Base-by-base conservation (phyloP, 108 stramenopile species). In the Ochromonas danica region DNA sequence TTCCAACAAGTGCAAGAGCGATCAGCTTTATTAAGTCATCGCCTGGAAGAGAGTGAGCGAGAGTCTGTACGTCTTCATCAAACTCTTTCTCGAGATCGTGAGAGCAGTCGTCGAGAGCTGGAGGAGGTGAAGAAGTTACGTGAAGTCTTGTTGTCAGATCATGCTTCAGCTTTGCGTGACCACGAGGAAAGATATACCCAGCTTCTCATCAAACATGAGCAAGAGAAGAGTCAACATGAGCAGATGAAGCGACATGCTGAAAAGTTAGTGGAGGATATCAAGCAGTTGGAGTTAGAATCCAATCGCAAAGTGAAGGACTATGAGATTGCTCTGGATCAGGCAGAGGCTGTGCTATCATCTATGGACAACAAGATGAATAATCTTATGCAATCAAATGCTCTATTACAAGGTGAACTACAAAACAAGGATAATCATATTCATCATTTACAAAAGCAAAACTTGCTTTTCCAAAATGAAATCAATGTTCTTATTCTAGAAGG, bases 1-100 rank as follows among this genome's bases (percentile, higher is more conserved):
- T 31, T 67, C 31, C 30, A 31, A 31, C 63, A 67, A 31, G 63
- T 67, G 63, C 17, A 67, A 31, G 63, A 67, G 17, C 17, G 31
- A 67, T 67, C 31, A 67, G 63, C 63, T 67, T 67, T 67, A 67
- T 67, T 67, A 67, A 22, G 31, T 31, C 63, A 67, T 67, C 63
- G 63, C 17, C 31, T 67, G 31, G 63, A 67, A 67, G 63, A 67
- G 17, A 57, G 51, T 57, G 51, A 57, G 51, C 51, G 51, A 57
- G 51, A 57, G 51, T 57, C 51, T 57, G 51, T 57, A 57, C 51
- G 51, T 57, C 51, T 57, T 57, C 51, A 57, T 57, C 51, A 57
- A 57, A 57, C 51, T 57, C 31, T 67, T 22, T 31, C 30, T 67
- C 17, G 31, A 67, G 30, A 67, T 67, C 17, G 63, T 31, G 63